Conservation (phyloP, 495 filamentous ascomycete genomes). For the Penicillium samsonianum region DNA sequence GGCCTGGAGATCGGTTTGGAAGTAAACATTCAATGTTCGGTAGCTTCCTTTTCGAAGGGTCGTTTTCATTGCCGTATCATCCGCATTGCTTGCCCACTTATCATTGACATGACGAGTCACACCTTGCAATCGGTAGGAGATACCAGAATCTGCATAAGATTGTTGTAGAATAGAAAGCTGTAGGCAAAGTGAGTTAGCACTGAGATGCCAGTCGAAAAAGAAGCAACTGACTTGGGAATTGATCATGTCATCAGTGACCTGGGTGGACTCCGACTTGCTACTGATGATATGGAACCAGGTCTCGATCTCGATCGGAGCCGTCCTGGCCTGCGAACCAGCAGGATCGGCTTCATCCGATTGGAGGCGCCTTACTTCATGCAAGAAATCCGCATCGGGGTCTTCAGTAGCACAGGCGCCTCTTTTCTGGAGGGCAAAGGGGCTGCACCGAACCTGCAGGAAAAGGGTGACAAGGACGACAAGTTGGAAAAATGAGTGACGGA, state of each 20-base stretch:
- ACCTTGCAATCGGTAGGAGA: slow-evolving; percentile 61
- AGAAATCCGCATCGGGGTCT: slow-evolving; percentile 35
- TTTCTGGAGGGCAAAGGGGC: slow-evolving; percentile 18
- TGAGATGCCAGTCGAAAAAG: not conserved
- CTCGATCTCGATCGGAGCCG: slow-evolving; percentile 44
- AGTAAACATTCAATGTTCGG: slow-evolving; percentile 53
- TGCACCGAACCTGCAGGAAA: slow-evolving; percentile 22
- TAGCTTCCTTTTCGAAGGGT: slow-evolving; percentile 58
- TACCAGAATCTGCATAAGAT: slow-evolving; percentile 44
- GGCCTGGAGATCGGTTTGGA: slow-evolving; percentile 49
- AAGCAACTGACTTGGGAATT: slow-evolving; percentile 40
- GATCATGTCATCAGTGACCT: slow-evolving; percentile 45
- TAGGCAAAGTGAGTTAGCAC: slow-evolving; percentile 1
- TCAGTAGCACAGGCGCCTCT: slow-evolving; percentile 44
- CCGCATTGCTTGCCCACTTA: slow-evolving; percentile 62
- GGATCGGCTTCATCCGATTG: slow-evolving; percentile 16
- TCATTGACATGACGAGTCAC: slow-evolving; percentile 74
- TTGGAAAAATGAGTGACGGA: slow-evolving; percentile 26
- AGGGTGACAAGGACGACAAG: slow-evolving; percentile 26
- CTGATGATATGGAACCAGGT: slow-evolving; percentile 53
- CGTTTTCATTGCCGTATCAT: slow-evolving; percentile 64
- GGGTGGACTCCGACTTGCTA: slow-evolving; percentile 32
- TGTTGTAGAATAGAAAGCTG: slow-evolving; percentile 46
- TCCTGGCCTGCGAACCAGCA: slow-evolving; percentile 25
- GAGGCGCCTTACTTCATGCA: slow-evolving; percentile 31